Evolutionary conservation across 192 early-diverging fungal species (phyloP), one percentile per base, ranked within the genome.

Genomic region (Gigaspora rosea): DNA sequence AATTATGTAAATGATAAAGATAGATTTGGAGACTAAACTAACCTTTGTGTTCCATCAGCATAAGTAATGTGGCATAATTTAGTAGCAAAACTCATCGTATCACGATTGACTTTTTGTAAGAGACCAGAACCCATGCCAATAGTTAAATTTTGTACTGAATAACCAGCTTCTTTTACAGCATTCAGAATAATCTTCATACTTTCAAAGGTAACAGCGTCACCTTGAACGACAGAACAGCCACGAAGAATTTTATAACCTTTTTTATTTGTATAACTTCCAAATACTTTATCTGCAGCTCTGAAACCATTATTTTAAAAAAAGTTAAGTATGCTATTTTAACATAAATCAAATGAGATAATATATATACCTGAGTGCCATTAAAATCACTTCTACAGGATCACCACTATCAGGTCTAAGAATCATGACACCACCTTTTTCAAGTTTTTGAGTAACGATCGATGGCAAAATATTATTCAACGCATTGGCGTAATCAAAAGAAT

Each of bases 51-150:
- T 15, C 93, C 95, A 79, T 93, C 91, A 11, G 47, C 75, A 75
- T 94, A 91, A 0, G 83, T 86, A 51, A 96, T 85, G 32, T 88
- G 83, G 73, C 79, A 87, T 35, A 96, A 82, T 83, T 96, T 96
- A n/a, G 92, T 89, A 0, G 95, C 95, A 82, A 94, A 92, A 62
- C 88, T 91, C 90, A 94, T 89, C 0, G 91, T 92, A 76, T 96
- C 95, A 16, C 95, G 87, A 85, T 96, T 91, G 57, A 96, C 78
- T 85, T 94, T 93, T 75, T 95, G 92, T 10, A 96, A 80, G 18
- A 96, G 84, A 2, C 92, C 93, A 72, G 91, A 92, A 52, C 95
- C 95, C 95, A 96, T 96, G 15, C 95, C 95, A 73, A 93, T 93
- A 0, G 89, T 91, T 18, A 93, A 90, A 73, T 89, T 90, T 64